Percentiles rank a stretch among this genome's conserved stretches.
Conservation (phyloP, 1,139 yeast species). For the Arxiozyma telluris region DNA sequence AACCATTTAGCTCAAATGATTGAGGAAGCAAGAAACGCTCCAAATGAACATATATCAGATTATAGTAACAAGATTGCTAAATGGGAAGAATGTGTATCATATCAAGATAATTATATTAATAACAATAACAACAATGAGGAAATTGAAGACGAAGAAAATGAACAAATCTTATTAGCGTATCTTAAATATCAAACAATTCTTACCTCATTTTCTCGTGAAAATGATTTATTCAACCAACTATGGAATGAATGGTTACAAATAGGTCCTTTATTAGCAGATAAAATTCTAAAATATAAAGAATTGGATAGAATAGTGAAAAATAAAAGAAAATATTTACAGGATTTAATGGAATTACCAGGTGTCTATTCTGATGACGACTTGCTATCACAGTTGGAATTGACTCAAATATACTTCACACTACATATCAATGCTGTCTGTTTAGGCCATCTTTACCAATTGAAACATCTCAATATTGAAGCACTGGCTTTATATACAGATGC, state of each 20-base stretch:
- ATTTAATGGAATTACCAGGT: constrained; percentile 77
- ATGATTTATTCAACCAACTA: constrained; percentile 38
- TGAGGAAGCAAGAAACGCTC: constrained; percentile 26
- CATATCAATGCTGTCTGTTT: constrained; percentile 21
- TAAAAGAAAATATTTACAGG: constrained; percentile 33
- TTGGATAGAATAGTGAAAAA: constrained; percentile 26
- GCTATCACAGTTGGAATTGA: constrained; percentile 40
- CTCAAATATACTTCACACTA: constrained; percentile 17
- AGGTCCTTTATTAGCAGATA: constrained; percentile 36
- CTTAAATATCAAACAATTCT: constrained; percentile 60
- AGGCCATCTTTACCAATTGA: constrained; percentile 23
- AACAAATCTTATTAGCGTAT: constrained; percentile 67
- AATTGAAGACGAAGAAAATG: constrained; percentile 45
- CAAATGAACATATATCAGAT: constrained; percentile 29
- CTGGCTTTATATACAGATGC: constrained; percentile 26
- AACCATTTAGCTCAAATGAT: constrained; percentile 62
- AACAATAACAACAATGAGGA: constrained; percentile 29
- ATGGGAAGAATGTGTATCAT: constrained; percentile 49
- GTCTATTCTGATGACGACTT: constrained; percentile 77
- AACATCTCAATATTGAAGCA: constrained; percentile 24
- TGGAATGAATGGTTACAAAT: constrained; percentile 23
- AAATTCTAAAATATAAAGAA: constrained; percentile 33
- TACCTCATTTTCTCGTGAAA: constrained; percentile 65
- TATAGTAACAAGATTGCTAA: constrained; percentile 42
- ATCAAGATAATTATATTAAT: constrained; percentile 43